phyloP scores from a whole-genome alignment of 2,329 filamentous ascomycete species.

The Colletotrichum endophyticum region DNA sequence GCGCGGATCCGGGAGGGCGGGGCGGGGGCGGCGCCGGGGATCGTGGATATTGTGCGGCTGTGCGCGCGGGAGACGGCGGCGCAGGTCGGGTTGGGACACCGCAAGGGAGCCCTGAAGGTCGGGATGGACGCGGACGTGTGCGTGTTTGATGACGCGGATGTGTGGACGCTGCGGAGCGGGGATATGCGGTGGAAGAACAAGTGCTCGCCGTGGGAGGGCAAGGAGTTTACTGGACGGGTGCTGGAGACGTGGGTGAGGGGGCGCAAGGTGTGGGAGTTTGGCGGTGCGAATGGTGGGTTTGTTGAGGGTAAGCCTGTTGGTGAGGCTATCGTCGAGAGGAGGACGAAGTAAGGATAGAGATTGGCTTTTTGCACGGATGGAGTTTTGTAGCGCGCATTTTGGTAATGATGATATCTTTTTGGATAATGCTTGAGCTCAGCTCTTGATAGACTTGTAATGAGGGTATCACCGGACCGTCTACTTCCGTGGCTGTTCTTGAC shows the following conservation, averaged over 20 bases:
- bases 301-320: slow-evolving; percentile 53
- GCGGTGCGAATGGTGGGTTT: slow-evolving; percentile 57
- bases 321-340: slow-evolving; percentile 65
- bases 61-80: slow-evolving; percentile 86
- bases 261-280: slow-evolving; percentile 72
- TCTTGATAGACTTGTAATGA: neutral
- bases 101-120: slow-evolving; percentile 80
- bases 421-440: neutral
- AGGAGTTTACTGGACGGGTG: slow-evolving; percentile 77
- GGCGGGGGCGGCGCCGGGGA: slow-evolving; percentile 44
- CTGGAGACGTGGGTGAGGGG: slow-evolving; percentile 87
- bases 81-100: slow-evolving; percentile 83
- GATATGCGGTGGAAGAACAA: slow-evolving; percentile 97
- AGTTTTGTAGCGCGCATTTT: neutral
- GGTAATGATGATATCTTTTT: neutral
- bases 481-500: neutral
- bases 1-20: slow-evolving; percentile 58
- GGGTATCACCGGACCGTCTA: neutral
- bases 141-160: slow-evolving; percentile 85
- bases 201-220: slow-evolving; percentile 88
- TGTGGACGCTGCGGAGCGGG: slow-evolving; percentile 74
- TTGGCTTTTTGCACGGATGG: neutral
- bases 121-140: slow-evolving; percentile 92
- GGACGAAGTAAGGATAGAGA: slow-evolving; percentile 37
- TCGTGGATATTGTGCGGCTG: slow-evolving; percentile 83